phyloP scores from a whole-genome alignment of 129 eudicot genomes.

The Daucus carota region DH1_v3.0 NC_030385.2:34356501-34357000 shows the following conservation, averaged over 20 bases:
- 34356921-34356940: conserved; percentile 86
- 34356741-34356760: conserved; percentile 65
- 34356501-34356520: conserved; percentile 49
- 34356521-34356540: conserved; percentile 66
- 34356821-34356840: conserved; percentile 26
- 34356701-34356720: conserved; percentile 76
- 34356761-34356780: conserved; percentile 80
- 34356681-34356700: conserved; percentile 88
- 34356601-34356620: conserved; percentile 59
- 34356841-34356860: conserved; percentile 73
- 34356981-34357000: conserved; percentile 88
- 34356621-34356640: conserved; percentile 85
- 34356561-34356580: conserved; percentile 93
- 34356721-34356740: conserved; percentile 77
- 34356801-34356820: conserved; percentile 72
- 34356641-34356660: conserved; percentile 87
- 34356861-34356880: conserved; percentile 76
- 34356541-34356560: conserved; percentile 52
- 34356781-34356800: conserved; percentile 81
- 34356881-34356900: conserved; percentile 78
- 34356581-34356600: conserved; percentile 90
- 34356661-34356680: conserved; percentile 68
- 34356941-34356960: conserved; percentile 83
- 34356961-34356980: conserved; percentile 76
- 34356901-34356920: conserved; percentile 64